phyloP scores from a whole-genome alignment of 176 grass and related monocot species.

The Lolium rigidum region DNA sequence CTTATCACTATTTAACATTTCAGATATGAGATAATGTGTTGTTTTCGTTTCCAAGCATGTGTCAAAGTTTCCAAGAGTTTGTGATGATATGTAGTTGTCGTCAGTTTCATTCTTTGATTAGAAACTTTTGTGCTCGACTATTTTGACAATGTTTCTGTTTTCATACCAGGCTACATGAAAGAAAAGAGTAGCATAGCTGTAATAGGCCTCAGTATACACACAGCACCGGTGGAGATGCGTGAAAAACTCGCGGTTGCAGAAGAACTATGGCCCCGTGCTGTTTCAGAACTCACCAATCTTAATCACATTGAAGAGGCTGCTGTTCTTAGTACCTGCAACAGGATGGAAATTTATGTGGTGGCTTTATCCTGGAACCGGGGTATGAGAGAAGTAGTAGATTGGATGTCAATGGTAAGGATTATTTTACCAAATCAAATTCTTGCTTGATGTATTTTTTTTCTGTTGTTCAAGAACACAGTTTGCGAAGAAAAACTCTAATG shows the following conservation, averaged over 20 bases:
- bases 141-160: constrained; percentile 37
- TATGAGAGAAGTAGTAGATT: constrained; percentile 93
- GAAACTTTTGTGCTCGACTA: not conserved
- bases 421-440: constrained; percentile 18
- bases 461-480: constrained; percentile 18
- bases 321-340: constrained; percentile 96
- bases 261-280: constrained; percentile 84
- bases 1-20: not conserved
- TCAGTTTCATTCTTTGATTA: not conserved
- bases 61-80: not conserved
- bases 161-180: constrained; percentile 91
- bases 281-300: constrained; percentile 79
- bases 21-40: not conserved
- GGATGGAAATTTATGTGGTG: constrained; percentile 97
- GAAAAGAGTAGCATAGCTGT: constrained; percentile 94
- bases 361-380: constrained; percentile 92
- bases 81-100: not conserved
- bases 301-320: constrained; percentile 98
- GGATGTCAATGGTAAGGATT: constrained; percentile 90
- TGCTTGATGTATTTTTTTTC: constrained; percentile 17
- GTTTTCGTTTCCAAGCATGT: not conserved
- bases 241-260: constrained; percentile 96
- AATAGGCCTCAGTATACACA: constrained; percentile 89
- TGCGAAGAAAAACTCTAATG: constrained; percentile 34
- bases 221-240: constrained; percentile 90